Conservation (phyloP, 495 filamentous ascomycete genomes). For the Delitschia confertaspora region DNA sequence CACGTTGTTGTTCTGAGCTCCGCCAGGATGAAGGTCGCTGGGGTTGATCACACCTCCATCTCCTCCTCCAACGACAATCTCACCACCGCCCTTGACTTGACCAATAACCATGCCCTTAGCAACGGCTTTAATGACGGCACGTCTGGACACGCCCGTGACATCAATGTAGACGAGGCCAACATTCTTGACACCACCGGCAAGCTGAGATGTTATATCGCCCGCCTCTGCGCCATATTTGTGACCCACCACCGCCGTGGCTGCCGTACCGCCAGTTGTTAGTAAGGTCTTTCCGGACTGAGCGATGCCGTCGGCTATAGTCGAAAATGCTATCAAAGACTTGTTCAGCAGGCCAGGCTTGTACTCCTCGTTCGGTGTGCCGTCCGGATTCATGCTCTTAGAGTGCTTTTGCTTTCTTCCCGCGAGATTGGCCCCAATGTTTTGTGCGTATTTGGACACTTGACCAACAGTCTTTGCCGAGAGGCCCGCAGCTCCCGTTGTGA, state of each 20-base stretch:
- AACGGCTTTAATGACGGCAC: slow-evolving; percentile 82
- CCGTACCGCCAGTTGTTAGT: slow-evolving; percentile 59
- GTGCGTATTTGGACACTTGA: slow-evolving; percentile 66
- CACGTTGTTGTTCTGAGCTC: slow-evolving; percentile 17
- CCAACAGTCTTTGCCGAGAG: slow-evolving; percentile 82
- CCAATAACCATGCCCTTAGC: slow-evolving; percentile 99
- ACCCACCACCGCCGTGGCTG: slow-evolving; percentile 69
- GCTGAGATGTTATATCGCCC: slow-evolving; percentile 55
- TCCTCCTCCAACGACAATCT: slow-evolving; percentile 74
- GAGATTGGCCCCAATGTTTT: slow-evolving; percentile 75
- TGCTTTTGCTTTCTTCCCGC: slow-evolving; percentile 52
- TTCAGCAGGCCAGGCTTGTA: slow-evolving; percentile 90
- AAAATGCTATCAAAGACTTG: slow-evolving; percentile 91
- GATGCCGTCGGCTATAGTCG: slow-evolving; percentile 88
- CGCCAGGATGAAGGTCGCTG: slow-evolving; percentile 21
- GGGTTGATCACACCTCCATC: slow-evolving; percentile 50
- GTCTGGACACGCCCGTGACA: slow-evolving; percentile 78
- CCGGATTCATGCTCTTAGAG: slow-evolving; percentile 50
- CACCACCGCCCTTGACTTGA: slow-evolving; percentile 69
- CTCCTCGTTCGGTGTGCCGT: slow-evolving; percentile 50
- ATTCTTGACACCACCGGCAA: slow-evolving; percentile 85
- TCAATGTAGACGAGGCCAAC: slow-evolving; percentile 98
- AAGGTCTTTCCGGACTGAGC: slow-evolving; percentile 73
- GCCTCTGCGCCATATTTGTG: slow-evolving; percentile 84
- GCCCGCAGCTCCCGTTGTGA: slow-evolving; percentile 66